Conservation (phyloP, 257 asterid species). For the Misopates orontium region DNA sequence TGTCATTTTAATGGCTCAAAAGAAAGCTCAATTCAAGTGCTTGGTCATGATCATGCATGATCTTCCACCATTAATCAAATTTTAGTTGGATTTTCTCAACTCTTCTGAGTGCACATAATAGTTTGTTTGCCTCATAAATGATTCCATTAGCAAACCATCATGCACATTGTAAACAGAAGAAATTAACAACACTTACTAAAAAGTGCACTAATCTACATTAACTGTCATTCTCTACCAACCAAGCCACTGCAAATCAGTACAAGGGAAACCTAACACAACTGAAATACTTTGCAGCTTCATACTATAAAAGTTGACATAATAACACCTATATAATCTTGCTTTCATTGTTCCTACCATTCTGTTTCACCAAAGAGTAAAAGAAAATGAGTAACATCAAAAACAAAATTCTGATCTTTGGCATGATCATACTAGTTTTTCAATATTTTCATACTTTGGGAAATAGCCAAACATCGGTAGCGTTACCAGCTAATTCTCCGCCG, state of each 20-base stretch:
- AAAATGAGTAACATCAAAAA: slow-evolving; percentile 26
- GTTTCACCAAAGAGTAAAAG: too few species aligned
- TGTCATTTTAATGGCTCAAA: neutral
- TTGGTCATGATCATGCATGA: slow-evolving; percentile 26
- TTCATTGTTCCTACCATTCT: too few species aligned
- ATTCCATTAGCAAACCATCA: slow-evolving; percentile 2
- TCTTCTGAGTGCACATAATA: slow-evolving; percentile 22
- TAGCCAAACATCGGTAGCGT: slow-evolving; percentile 5
- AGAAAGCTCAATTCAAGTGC: neutral
- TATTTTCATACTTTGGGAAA: slow-evolving; percentile 7
- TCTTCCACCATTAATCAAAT: neutral
- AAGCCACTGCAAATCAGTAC: slow-evolving; percentile 19
- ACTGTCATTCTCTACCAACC: slow-evolving; percentile 30
- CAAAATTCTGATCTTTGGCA: slow-evolving; percentile 3
- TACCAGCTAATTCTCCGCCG: slow-evolving; percentile 22
- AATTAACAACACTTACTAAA: too few species aligned
- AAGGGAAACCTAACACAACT: slow-evolving; percentile 24
- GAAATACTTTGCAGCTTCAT: neutral
- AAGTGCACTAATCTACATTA: slow-evolving; percentile 2
- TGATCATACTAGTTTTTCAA: slow-evolving; percentile 25
- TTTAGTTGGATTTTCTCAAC: slow-evolving; percentile 2
- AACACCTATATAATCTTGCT: neutral
- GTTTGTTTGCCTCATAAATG: slow-evolving; percentile 20
- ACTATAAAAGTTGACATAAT: neutral
- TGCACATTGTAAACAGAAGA: neutral